Conservation (phyloP, 1,139 yeast species). For the Scheffersomyces cryptocercus region DNA sequence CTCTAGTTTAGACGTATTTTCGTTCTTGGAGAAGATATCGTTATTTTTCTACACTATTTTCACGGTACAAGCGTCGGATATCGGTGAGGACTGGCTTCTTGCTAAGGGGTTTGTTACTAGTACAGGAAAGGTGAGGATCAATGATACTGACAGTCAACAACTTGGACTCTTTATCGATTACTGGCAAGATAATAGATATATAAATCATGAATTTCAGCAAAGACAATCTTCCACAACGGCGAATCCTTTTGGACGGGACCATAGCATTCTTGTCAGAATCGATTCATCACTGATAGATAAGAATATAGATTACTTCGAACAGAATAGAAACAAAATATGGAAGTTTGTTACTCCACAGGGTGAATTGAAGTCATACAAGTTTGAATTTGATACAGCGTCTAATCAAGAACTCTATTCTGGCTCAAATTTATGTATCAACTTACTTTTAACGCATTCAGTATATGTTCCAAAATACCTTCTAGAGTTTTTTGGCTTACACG, state of each 20-base stretch:
- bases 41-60: constrained; percentile 27
- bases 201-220: constrained; percentile 24
- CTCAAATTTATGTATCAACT: constrained; percentile 18
- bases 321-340: constrained; percentile 25
- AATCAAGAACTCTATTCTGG: constrained; percentile 1
- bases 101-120: constrained; percentile 23
- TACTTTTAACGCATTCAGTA: constrained; percentile 27
- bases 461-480: constrained; percentile 28
- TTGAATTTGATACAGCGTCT: constrained; percentile 11
- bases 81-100: constrained; percentile 18
- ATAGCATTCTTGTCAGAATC: constrained; percentile 16
- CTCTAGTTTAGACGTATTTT: constrained; percentile 32
- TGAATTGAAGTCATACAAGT: constrained; percentile 7
- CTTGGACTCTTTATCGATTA: constrained; percentile 38
- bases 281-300: constrained; percentile 6
- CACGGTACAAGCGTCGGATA: constrained; percentile 16
- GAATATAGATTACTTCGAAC: constrained; percentile 18
- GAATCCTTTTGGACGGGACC: constrained; percentile 11
- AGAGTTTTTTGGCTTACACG: constrained; percentile 30
- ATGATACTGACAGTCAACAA: constrained; percentile 21
- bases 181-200: constrained; percentile 38
- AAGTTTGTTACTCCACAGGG: constrained; percentile 6
- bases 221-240: constrained; percentile 2
- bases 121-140: constrained; percentile 32
- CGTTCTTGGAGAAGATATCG: constrained; percentile 33